Conservation (phyloP, 2,329 filamentous ascomycete genomes). For the Trichoderma cornu-damae region DNA sequence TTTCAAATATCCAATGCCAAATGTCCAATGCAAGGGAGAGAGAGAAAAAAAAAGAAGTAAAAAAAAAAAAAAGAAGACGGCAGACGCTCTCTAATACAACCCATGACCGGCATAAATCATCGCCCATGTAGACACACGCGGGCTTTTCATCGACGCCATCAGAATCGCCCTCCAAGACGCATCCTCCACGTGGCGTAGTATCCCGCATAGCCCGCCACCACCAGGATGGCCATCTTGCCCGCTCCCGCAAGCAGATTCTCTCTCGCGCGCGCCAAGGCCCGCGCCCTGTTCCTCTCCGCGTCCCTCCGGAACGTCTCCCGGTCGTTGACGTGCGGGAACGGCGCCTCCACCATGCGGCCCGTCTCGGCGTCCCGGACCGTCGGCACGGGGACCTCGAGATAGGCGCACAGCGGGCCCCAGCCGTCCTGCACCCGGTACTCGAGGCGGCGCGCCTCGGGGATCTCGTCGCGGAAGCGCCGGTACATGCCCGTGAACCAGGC, state of each 20-base stretch:
- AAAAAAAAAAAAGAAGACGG: not conserved
- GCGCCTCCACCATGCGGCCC: slow-evolving; percentile 30
- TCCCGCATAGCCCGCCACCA: slow-evolving; percentile 28
- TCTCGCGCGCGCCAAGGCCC: slow-evolving; percentile 25
- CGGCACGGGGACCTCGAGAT: slow-evolving; percentile 37
- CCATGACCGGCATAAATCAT: too few relatives aligned
- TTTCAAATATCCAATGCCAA: too few relatives aligned
- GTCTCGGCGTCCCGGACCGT: slow-evolving; percentile 29
- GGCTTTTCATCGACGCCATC: not conserved
- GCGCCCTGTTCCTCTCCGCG: slow-evolving; percentile 11
- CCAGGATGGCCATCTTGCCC: slow-evolving; percentile 22
- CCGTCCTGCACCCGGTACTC: slow-evolving; percentile 38
- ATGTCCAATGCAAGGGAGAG: too few relatives aligned
- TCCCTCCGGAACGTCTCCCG: slow-evolving; percentile 25
- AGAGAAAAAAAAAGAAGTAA: too few relatives aligned
- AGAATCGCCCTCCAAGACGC: slow-evolving; percentile 24
- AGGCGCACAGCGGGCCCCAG: slow-evolving; percentile 39
- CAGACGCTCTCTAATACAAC: not conserved
- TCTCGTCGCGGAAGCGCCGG: slow-evolving; percentile 32
- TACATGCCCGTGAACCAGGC: slow-evolving; percentile 37
- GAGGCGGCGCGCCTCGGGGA: slow-evolving; percentile 33
- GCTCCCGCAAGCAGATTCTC: slow-evolving; percentile 24
- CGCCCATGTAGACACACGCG: too few relatives aligned
- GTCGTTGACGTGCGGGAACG: slow-evolving; percentile 34
- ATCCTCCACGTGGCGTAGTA: slow-evolving; percentile 31